A percentile compares a stretch with the other conserved stretches of the same genome.
phyloP scores from a whole-genome alignment of 2,329 filamentous ascomycete genomes.

The Ophiosphaerella korrae region DNA sequence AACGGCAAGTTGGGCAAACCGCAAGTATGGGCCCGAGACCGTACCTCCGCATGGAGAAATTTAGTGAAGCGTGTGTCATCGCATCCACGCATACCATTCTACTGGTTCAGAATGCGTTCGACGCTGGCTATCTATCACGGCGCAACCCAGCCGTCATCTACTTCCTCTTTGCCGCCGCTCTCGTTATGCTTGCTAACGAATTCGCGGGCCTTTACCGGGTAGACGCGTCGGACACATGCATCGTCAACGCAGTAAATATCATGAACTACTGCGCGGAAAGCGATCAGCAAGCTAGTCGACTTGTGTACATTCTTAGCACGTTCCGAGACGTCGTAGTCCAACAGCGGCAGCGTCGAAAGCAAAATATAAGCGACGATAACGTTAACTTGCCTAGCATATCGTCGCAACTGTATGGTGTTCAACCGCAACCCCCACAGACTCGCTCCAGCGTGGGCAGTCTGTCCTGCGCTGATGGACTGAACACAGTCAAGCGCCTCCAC shows the following conservation, averaged over 20 bases:
- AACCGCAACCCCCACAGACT: slow-evolving; percentile 11
- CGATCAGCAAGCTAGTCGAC: slow-evolving; percentile 47
- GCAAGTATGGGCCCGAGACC: slow-evolving; percentile 32
- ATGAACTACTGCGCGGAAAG: slow-evolving; percentile 49
- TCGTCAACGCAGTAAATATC: slow-evolving; percentile 46
- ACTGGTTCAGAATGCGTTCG: slow-evolving; percentile 48
- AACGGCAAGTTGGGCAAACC: slow-evolving; percentile 40
- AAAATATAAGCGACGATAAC: slow-evolving; percentile 24
- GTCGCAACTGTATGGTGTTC: slow-evolving; percentile 38
- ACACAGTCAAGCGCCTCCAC: slow-evolving; percentile 31
- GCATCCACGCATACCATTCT: slow-evolving; percentile 50
- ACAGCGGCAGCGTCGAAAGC: slow-evolving; percentile 35
- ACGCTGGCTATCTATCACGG: slow-evolving; percentile 48
- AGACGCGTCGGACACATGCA: slow-evolving; percentile 42
- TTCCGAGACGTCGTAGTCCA: slow-evolving; percentile 47
- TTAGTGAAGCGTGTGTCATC: slow-evolving; percentile 51
- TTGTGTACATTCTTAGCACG: slow-evolving; percentile 45
- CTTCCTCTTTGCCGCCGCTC: slow-evolving; percentile 49
- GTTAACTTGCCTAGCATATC: slow-evolving; percentile 39
- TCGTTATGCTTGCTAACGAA: slow-evolving; percentile 49
- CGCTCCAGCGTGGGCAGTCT: slow-evolving; percentile 4
- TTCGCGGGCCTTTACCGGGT: slow-evolving; percentile 45
- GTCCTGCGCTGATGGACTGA: slow-evolving; percentile 17
- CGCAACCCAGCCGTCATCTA: slow-evolving; percentile 50
- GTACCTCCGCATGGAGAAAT: slow-evolving; percentile 54